Evolutionary conservation across 495 filamentous ascomycete species (phyloP), one percentile per base, ranked within the genome.

Genomic region (Hypoxylon trugodes): DNA sequence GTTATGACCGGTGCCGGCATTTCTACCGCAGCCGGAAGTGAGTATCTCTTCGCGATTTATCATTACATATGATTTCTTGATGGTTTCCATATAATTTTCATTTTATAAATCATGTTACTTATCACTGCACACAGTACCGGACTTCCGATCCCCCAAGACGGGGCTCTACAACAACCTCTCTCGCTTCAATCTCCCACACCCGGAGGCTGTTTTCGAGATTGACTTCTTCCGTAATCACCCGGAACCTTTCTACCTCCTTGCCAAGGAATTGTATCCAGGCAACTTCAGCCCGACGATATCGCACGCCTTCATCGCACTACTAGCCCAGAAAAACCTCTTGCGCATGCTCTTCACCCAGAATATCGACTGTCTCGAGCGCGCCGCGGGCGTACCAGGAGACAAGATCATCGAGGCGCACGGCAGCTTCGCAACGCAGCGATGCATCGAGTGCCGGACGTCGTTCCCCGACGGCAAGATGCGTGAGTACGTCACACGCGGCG

Each of bases 281-380:
- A 86, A 88, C 65, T 96, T 89, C 79, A 82, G 86, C 51, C 96
- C 96, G 2, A 98, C 66, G 10, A 28, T 71, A 6, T 71, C 72
- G 2, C 91, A 96, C 73, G 82, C 81, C 3, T 96, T 97, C 69
- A 86, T 97, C 57, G 83, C 84, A 7, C 66, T 73, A 25, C 84
- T 97, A 10, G 82, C 91, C 26, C 78, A 89, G 40, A 95, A 93
- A 76, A 85, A 86, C 4, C 77, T 93, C 25, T 78, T 98, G 10
- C 76, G 90, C 64, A 94, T 92, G 77, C 82, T 93, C 35, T 98
- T 97, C 76, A 96, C 96, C 4, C 95, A 98, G 73, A 98, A 98
- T 72, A 97, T 98, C 68, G 95, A 98, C 77, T 93, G 90, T 68
- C 82, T 98, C 18, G 95, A 98, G 75, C 86, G 94, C 26, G 82